Conservation (phyloP, 768 basidiomycete genomes). For the Rhizopogon rudus region DNA sequence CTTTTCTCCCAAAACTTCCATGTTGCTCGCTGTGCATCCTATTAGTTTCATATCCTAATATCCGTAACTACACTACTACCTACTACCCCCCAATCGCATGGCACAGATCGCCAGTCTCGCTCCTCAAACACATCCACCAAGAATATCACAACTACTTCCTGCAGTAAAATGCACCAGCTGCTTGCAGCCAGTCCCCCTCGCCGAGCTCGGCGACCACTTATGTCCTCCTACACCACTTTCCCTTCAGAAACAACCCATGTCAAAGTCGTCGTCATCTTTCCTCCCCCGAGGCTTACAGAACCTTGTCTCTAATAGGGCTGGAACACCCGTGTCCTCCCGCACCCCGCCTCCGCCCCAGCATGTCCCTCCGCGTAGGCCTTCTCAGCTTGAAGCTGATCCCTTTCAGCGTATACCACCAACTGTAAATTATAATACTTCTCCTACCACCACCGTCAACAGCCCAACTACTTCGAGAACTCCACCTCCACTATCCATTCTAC, state of each 20-base stretch:
- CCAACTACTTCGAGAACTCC: background rate
- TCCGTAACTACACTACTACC: background rate
- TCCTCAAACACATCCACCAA: constrained; percentile 14
- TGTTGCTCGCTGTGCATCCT: constrained; percentile 1
- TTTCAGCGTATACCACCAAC: constrained; percentile 21
- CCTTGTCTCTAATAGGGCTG: constrained; percentile 29
- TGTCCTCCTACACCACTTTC: constrained; percentile 50
- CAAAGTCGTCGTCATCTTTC: constrained; percentile 37
- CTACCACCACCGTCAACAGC: background rate
- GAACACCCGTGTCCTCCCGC: constrained; percentile 5
- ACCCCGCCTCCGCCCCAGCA: constrained; percentile 4
- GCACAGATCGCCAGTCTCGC: constrained; percentile 9
- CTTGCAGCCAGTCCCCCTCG: constrained; percentile 60
- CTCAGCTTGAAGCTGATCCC: constrained; percentile 20
- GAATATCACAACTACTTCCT: constrained; percentile 65
- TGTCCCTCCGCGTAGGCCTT: constrained; percentile 7
- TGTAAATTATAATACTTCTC: constrained; percentile 8
- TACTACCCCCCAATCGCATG: constrained; percentile 11
- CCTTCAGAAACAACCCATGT: constrained; percentile 28
- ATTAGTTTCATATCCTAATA: constrained; percentile 3
- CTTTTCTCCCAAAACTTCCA: background rate
- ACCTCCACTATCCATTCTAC: background rate
- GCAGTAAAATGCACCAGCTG: constrained; percentile 85
- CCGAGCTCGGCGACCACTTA: constrained; percentile 72
- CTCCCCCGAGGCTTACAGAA: constrained; percentile 47